Percentiles rank a stretch among this genome's conserved stretches.
Conservation (phyloP, 2,329 filamentous ascomycete genomes). For the Spiromastix sp. region DNA sequence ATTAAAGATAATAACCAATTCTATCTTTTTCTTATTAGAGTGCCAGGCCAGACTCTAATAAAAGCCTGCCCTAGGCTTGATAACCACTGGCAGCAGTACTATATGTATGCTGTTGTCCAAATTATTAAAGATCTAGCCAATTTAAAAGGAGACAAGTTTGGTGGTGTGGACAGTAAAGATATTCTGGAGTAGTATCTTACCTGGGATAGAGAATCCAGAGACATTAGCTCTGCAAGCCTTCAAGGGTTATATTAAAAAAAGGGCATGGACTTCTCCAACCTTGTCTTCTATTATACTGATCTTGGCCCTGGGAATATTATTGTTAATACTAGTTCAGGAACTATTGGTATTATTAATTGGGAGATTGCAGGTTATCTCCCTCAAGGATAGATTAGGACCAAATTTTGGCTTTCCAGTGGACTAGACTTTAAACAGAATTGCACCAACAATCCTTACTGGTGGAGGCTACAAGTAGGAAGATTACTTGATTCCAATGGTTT, state of each 20-base stretch:
- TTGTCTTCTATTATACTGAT: slow-evolving; percentile 22
- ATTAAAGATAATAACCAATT: slow-evolving; percentile 14
- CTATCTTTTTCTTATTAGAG: slow-evolving; percentile 16
- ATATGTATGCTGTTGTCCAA: slow-evolving; percentile 12
- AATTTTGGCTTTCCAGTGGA: slow-evolving; percentile 21
- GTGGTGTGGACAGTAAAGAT: slow-evolving; percentile 2
- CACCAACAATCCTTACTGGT: slow-evolving; percentile 1
- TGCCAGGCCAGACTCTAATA: slow-evolving; percentile 18
- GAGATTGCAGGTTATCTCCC: slow-evolving; percentile 22
- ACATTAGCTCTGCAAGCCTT: slow-evolving; percentile 3
- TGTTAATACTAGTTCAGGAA: slow-evolving; percentile 12
- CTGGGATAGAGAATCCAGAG: neutral
- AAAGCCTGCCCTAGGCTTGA: slow-evolving; percentile 17
- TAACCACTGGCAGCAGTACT: slow-evolving; percentile 13
- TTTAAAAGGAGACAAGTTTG: slow-evolving; percentile 3
- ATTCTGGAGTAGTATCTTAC: slow-evolving; percentile 5
- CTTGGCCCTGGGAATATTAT: slow-evolving; percentile 23
- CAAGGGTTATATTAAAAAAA: slow-evolving; percentile 7
- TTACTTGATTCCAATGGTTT: slow-evolving; percentile 2
- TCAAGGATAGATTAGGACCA: slow-evolving; percentile 22
- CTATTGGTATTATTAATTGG: slow-evolving; percentile 23
- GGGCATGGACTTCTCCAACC: slow-evolving; percentile 20
- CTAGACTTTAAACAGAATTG: slow-evolving; percentile 15
- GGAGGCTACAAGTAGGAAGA: slow-evolving; percentile 1
- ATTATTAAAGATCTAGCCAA: neutral